Conservation (phyloP, 2,329 filamentous ascomycete genomes). For the Penicillium sp. region DNA sequence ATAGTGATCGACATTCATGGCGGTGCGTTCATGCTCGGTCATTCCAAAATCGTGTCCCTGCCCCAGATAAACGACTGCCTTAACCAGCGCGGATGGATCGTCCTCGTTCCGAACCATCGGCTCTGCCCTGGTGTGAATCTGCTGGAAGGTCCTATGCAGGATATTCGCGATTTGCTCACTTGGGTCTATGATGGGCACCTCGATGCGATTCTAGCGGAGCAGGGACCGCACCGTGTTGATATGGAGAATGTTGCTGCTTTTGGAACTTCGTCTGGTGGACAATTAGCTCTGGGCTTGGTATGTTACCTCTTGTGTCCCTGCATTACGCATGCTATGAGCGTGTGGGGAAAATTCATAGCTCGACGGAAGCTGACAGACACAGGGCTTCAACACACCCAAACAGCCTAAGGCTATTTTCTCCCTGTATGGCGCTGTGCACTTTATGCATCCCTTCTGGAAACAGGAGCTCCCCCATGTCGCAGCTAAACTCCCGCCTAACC, state of each 20-base stretch:
- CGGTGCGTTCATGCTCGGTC: conserved; percentile 47
- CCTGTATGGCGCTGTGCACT: conserved; percentile 46
- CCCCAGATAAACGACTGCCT: conserved; percentile 43
- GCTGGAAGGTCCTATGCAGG: conserved; percentile 48
- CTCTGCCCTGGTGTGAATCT: conserved; percentile 50
- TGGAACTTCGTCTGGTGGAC: conserved; percentile 52
- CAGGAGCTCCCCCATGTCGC: conserved; percentile 32
- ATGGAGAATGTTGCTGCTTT: conserved; percentile 43
- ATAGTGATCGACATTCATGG: conserved; percentile 47
- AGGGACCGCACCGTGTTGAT: conserved; percentile 20
- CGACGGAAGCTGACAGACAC: conserved; percentile 16
- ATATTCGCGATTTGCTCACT: conserved; percentile 44
- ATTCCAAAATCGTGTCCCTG: conserved; percentile 40
- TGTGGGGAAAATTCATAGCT: neutral
- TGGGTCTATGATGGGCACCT: conserved; percentile 41
- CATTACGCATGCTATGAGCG: neutral
- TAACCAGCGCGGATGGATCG: conserved; percentile 40
- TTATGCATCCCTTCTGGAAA: conserved; percentile 41
- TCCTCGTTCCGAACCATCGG: conserved; percentile 36
- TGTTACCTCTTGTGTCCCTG: neutral
- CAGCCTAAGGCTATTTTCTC: conserved; percentile 42
- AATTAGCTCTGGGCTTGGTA: conserved; percentile 47
- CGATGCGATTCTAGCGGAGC: conserved; percentile 29
- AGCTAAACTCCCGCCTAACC: conserved; percentile 26
- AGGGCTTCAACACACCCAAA: conserved; percentile 38